Evolutionary conservation across 768 basidiomycete species (phyloP), one percentile per base, ranked within the genome.

Genomic region (Punctularia strigosozonata): DNA sequence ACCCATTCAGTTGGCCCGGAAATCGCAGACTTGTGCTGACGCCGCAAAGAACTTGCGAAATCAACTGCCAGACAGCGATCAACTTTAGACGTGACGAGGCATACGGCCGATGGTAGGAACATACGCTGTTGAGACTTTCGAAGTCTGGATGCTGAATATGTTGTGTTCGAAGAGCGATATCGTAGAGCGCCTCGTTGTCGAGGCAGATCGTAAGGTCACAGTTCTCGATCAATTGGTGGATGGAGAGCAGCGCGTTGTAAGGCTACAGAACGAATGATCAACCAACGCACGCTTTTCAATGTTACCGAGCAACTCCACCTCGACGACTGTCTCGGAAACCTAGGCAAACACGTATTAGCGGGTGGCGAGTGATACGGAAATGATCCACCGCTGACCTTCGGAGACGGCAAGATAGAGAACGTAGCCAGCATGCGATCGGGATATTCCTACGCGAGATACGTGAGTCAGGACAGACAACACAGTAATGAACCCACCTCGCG

Each of bases 1-100:
- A 82, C 83, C 86, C 87, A 52, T 92, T 92, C 40, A 92, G 63
- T 56, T 91, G 89, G 22, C 89, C 89, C n/a, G 90, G 87, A 68
- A 92, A 90, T 28, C 89, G 80, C 42, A 92, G 64, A 50, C 85
- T 85, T 2, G 90, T 94, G 53, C 85, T 91, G 36, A 92, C 80
- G 34, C 94, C 94, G 44, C 85, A 84, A 88, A 98, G 94, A 25
- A 94, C 89, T 53, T 78, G 80, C 1, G 90, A 71, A 36, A 95
- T 77, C 25, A 94, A 61, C 75, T 79, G 42, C 3, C 32, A 26
- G 37, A 40, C 15, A 37, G 31, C n/a, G n/a, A n/a, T n/a, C n/a
- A 25, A 18, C 25, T 13, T 31, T 14, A 44, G 30, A 25, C 41
- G 31, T 40, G 18, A 34, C 21, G 13, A 38, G 25, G 25, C 7